phyloP scores from a whole-genome alignment of 164 flowering plant genomes.

The Hamamelis virginiana region DNA sequence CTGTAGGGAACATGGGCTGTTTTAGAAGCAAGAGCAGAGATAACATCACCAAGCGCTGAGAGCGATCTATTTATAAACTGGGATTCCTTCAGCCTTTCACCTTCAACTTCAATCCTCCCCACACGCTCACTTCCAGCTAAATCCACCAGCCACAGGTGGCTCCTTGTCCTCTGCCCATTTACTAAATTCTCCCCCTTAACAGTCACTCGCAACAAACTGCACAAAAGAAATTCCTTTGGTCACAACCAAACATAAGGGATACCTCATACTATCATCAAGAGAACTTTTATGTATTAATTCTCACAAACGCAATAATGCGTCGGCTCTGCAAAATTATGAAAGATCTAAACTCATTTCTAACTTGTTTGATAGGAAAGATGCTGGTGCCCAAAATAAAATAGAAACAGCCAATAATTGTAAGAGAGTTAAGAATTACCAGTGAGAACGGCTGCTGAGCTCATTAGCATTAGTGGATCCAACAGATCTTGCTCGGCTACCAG shows the following conservation, averaged over 20 bases:
- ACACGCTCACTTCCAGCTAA: constrained; percentile 93
- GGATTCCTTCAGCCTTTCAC: constrained; percentile 85
- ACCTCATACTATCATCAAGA: not conserved
- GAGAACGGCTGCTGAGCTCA: constrained; percentile 89
- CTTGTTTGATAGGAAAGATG: no score
- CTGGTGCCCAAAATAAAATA: no score
- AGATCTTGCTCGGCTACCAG: constrained; percentile 68
- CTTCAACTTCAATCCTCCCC: constrained; percentile 77
- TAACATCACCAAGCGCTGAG: constrained; percentile 87
- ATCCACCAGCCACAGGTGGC: constrained; percentile 87
- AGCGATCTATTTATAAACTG: constrained; percentile 83
- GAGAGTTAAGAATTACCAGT: constrained; percentile 52
- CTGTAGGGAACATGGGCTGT: constrained; percentile 81
- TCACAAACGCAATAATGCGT: no score
- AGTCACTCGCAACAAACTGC: constrained; percentile 75
- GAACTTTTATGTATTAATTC: not conserved
- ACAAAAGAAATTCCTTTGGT: not conserved
- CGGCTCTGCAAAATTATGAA: no score
- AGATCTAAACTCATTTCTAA: no score
- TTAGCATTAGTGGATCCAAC: constrained; percentile 94
- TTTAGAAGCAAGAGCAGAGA: constrained; percentile 77
- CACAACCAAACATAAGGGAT: not conserved
- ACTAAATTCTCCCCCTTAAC: constrained; percentile 65
- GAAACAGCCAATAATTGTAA: not conserved
- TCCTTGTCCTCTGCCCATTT: constrained; percentile 63